These are phyloP conservation scores for Rhizopus stolonifer DNA, from an alignment of 371 early-diverging fungal genomes.

Conservation along the genomic window DNA sequence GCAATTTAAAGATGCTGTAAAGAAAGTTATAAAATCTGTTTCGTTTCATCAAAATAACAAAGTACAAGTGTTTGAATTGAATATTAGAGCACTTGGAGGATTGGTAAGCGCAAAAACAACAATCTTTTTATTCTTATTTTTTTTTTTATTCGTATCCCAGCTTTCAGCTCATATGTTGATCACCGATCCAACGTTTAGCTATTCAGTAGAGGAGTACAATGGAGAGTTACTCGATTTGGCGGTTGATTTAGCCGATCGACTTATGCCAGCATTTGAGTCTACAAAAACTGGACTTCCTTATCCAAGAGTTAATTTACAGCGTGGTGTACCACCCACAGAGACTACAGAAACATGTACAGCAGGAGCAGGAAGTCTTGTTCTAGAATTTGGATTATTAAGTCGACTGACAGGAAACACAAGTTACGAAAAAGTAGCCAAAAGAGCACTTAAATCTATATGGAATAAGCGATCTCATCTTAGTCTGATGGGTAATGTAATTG, in stretches of 20 bases:
- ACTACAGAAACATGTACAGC: slow-evolving; percentile 87
- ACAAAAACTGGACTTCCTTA: slow-evolving; percentile 86
- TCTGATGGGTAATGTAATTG: slow-evolving; percentile 85
- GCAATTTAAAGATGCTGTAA: slow-evolving; percentile 75
- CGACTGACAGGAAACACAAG: slow-evolving; percentile 75
- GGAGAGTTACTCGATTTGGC: slow-evolving; percentile 81
- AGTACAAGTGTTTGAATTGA: slow-evolving; percentile 94
- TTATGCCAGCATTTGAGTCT: slow-evolving; percentile 86
- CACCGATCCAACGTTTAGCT: slow-evolving; percentile 63
- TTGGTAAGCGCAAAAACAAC: slow-evolving; percentile 51
- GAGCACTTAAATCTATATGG: slow-evolving; percentile 79
- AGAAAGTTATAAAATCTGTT: slow-evolving; percentile 61
- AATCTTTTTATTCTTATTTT: background rate
- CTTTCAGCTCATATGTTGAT: slow-evolving; percentile 89
- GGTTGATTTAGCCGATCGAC: slow-evolving; percentile 78
- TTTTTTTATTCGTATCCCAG: slow-evolving; percentile 17
- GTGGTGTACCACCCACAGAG: slow-evolving; percentile 71
- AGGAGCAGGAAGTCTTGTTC: slow-evolving; percentile 87
- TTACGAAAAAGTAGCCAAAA: slow-evolving; percentile 79
- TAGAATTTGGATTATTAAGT: slow-evolving; percentile 94
- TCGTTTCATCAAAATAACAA: slow-evolving; percentile 81
- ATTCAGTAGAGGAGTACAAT: slow-evolving; percentile 58
- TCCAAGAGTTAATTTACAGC: slow-evolving; percentile 81
- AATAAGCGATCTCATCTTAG: slow-evolving; percentile 66
- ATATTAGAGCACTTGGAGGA: slow-evolving; percentile 90